A percentile compares a stretch with the other conserved stretches of the same genome.
Evolutionary conservation across 2,329 filamentous ascomycete species (phyloP).

Genomic region (Verticillium albo-atrum): DNA sequence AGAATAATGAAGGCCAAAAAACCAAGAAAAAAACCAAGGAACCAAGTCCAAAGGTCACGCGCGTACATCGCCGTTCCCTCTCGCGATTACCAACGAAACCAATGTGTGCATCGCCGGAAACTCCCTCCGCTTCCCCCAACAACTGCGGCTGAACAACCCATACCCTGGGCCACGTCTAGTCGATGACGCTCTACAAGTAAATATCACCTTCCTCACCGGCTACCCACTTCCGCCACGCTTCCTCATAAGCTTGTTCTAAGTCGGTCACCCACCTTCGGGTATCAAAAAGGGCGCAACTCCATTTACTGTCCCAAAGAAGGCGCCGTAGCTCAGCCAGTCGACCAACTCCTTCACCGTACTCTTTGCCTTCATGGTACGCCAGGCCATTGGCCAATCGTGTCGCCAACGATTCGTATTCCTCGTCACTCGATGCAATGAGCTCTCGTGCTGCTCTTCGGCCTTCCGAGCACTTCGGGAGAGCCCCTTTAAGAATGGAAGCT

Average conservation of each 20-base stretch:
- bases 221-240: conserved; percentile 88
- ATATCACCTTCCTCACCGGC: conserved; percentile 87
- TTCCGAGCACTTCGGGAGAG: conserved; percentile 67
- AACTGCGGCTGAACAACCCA: too few species aligned
- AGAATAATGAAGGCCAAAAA: neutral
- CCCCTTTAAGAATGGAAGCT: conserved; percentile 86
- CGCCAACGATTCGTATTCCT: conserved; percentile 78
- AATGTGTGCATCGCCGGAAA: neutral
- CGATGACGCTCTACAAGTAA: conserved; percentile 51
- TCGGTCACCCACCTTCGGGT: conserved; percentile 88
- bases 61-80: neutral
- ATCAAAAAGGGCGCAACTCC: conserved; percentile 85
- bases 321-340: conserved; percentile 74
- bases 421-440: conserved; percentile 72
- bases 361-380: conserved; percentile 45
- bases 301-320: conserved; percentile 77
- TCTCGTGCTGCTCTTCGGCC: conserved; percentile 66
- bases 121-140: too few species aligned
- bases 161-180: neutral
- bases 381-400: conserved; percentile 62
- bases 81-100: neutral
- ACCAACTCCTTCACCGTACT: conserved; percentile 44
- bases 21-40: neutral
- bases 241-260: conserved; percentile 81
- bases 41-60: neutral